Evolutionary conservation across 768 basidiomycete species (phyloP).

Genomic region (Pluteus cervinus): DNA sequence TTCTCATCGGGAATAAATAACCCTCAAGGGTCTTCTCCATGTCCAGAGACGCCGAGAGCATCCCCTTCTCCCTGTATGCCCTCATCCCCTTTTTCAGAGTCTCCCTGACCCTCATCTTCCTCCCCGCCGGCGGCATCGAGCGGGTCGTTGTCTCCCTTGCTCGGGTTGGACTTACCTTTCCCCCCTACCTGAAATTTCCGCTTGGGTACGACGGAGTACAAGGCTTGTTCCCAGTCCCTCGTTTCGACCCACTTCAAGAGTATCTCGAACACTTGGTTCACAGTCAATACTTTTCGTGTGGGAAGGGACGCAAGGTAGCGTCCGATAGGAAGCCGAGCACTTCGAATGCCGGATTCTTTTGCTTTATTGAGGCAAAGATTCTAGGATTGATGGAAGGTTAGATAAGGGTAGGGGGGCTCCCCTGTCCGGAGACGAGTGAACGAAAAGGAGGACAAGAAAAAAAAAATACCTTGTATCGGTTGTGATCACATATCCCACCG

Average conservation of each 20-base stretch:
- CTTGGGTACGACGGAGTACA: slow-evolving; percentile 86
- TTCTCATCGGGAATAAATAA: no score
- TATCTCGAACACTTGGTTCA: slow-evolving; percentile 96
- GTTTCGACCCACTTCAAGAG: slow-evolving; percentile 85
- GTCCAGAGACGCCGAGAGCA: no score
- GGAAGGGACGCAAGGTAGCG: slow-evolving; percentile 77
- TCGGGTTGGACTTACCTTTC: slow-evolving; percentile 17
- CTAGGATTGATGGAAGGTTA: slow-evolving; percentile 33
- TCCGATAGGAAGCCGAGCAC: slow-evolving; percentile 93
- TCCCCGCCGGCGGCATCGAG: slow-evolving; percentile 11
- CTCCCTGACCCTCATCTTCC: slow-evolving; percentile 11
- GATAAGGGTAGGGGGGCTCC: slow-evolving; percentile 9
- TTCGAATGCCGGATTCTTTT: slow-evolving; percentile 60
- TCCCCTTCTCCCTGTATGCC: no score
- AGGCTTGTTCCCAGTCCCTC: slow-evolving; percentile 79
- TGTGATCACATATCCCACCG: slow-evolving; percentile 93
- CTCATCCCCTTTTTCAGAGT: slow-evolving; percentile 4
- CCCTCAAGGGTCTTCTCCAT: no score
- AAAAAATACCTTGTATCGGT: slow-evolving; percentile 78
- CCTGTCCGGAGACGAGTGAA: slow-evolving; percentile 4
- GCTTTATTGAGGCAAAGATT: slow-evolving; percentile 90
- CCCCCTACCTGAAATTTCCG: slow-evolving; percentile 69
- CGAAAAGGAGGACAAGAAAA: slow-evolving; percentile 5
- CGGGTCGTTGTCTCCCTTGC: slow-evolving; percentile 6
- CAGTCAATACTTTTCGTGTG: slow-evolving; percentile 93